phyloP scores from a whole-genome alignment of 306 rosid genomes.

The Cucumis cinereus region DNA sequence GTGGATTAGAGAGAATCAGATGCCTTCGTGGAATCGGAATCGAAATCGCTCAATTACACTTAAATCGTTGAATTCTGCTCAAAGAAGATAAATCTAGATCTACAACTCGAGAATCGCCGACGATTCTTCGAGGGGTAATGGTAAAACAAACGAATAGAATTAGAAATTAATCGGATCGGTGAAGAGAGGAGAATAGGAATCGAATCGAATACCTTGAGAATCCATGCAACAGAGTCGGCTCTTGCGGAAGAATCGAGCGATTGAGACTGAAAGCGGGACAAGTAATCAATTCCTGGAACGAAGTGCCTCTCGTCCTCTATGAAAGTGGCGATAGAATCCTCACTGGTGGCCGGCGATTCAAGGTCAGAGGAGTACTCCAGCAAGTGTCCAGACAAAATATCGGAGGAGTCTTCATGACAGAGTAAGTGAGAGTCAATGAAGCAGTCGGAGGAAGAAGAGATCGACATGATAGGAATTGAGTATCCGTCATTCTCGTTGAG shows the following conservation, averaged over 20 bases:
- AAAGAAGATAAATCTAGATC: not conserved
- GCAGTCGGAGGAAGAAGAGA: conserved; percentile 53
- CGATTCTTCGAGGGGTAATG: not conserved
- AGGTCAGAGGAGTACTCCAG: conserved; percentile 48
- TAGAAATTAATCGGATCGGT: not conserved
- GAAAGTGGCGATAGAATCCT: conserved; percentile 64
- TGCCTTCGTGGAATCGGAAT: not conserved
- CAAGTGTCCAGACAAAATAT: conserved; percentile 43
- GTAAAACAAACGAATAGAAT: not conserved
- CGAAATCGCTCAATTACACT: not conserved
- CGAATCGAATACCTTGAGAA: conserved; percentile 59
- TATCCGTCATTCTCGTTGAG: conserved; percentile 36
- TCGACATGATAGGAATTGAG: conserved; percentile 43
- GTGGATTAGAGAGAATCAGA: not conserved
- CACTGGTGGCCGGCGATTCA: conserved; percentile 33
- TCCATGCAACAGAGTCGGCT: conserved; percentile 87
- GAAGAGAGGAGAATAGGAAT: not conserved
- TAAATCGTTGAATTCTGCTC: not conserved
- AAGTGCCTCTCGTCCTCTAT: conserved; percentile 66
- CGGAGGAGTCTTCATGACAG: conserved; percentile 61
- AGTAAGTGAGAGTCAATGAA: conserved; percentile 41
- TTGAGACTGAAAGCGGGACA: conserved; percentile 48
- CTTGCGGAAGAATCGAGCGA: conserved; percentile 60
- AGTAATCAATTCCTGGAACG: conserved; percentile 65
- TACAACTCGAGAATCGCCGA: not conserved